Conservation (phyloP, 306 rosid genomes). For the Quercus aquifolioides region DNA sequence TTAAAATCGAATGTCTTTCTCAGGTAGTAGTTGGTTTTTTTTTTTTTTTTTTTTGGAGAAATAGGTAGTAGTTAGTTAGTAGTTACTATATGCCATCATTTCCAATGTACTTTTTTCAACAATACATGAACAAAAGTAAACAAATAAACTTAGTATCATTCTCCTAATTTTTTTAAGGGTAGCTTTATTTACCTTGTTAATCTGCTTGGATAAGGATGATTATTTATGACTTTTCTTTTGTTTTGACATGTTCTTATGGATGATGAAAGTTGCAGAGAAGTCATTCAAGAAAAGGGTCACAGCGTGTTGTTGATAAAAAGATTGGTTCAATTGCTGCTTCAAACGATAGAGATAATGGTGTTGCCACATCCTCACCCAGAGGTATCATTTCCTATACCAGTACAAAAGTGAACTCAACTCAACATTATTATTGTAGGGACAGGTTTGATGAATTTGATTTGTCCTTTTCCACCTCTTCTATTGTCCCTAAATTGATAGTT, state of each 20-base stretch:
- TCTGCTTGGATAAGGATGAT: background rate
- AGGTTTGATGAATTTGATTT: background rate
- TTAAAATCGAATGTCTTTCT: constrained; percentile 40
- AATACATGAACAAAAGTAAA: background rate
- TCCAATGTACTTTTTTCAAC: background rate
- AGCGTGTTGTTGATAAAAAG: constrained; percentile 71
- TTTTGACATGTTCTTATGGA: background rate
- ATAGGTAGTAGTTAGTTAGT: background rate
- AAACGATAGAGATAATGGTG: constrained; percentile 45
- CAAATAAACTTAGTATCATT: background rate
- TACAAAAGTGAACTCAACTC: background rate
- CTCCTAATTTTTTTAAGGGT: background rate
- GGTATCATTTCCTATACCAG: constrained; percentile 36
- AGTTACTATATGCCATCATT: background rate
- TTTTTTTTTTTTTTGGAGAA: too few relatives aligned
- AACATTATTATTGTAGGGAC: background rate
- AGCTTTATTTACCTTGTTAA: background rate
- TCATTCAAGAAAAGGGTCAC: constrained; percentile 70
- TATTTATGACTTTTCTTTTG: background rate
- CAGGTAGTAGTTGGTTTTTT: constrained; percentile 1
- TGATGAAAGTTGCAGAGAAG: constrained; percentile 64
- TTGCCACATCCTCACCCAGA: constrained; percentile 49
- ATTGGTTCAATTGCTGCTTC: constrained; percentile 28
- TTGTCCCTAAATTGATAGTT: background rate
- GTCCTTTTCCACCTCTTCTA: background rate